Base-by-base conservation (phyloP, 2,329 filamentous ascomycete genomes). In the Aureobasidium zeae region DNA sequence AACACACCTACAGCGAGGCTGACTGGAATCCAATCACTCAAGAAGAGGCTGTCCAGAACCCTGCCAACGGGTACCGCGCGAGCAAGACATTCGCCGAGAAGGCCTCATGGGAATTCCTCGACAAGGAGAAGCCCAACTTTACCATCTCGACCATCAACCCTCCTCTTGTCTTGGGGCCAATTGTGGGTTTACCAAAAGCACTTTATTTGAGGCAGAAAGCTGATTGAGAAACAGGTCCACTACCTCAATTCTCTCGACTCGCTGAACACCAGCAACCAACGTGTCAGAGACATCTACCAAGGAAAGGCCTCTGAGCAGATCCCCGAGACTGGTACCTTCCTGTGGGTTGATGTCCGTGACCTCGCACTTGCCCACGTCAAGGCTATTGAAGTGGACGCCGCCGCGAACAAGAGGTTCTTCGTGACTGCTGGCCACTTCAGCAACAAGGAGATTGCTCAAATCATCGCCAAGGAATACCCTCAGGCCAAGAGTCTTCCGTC, bases 241-340 rank as follows among this genome's bases (percentile, higher is more conserved):
- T 77, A 78, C 51, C 68, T 86, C 2, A 72, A 77, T 48, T 71
- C 66, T 16, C 67, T 83, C 0, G 72, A 76, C n/a, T 65, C 65
- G 2, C 65, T 87, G 49, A 88, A 87, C 63, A 83, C 81, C 1
- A 84, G 80, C 11, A 87, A 86, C 58, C 71, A 78, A 52, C 73
- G 79, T 15, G 71, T 86, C 43, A 66, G 74, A 7, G 71, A 80
- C 48, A 63, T 83, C 39, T 69, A 81, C n/a, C 71, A 69, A 5
- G 83, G 82, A 13, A 72, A 74, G 47, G 72, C 67, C 57, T 78
- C 75, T 50, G 63, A 73, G 2, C 66, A 69, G 19, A 69, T 83
- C 8, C 67, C 73, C 0, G 68, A 76, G 0, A 81, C 76, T 0
- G 72, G 70, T 0, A 71, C 71, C 1, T 78, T 60, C 48, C 46